These are phyloP conservation scores for Xylariaceae sp. DNA, from an alignment of 2,329 filamentous ascomycete species.

Conservation along the genomic window DNA sequence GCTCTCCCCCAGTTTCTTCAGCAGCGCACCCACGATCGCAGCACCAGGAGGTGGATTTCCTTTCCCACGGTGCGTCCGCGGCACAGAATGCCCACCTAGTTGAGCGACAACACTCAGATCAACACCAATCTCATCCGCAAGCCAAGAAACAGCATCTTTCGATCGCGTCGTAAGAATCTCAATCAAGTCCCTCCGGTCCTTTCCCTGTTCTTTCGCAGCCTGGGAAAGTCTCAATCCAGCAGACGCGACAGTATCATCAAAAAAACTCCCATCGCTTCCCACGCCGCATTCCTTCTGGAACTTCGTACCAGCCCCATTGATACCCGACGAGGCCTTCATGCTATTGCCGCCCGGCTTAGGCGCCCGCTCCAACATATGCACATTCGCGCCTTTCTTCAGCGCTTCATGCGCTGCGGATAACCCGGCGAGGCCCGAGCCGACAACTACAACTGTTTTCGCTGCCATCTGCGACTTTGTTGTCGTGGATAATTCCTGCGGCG, in stretches of 20 bases:
- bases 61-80: conserved; percentile 57
- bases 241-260: conserved; percentile 49
- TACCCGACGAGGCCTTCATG: conserved; percentile 66
- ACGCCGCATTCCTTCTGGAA: conserved; percentile 47
- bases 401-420: conserved; percentile 58
- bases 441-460: conserved; percentile 49
- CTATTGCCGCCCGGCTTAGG: conserved; percentile 62
- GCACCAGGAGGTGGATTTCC: conserved; percentile 57
- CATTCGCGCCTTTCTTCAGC: conserved; percentile 48
- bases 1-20: conserved; percentile 49
- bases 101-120: conserved; percentile 58
- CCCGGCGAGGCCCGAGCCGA: conserved; percentile 65
- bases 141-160: conserved; percentile 52
- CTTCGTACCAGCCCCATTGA: conserved; percentile 59
- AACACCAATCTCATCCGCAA: conserved; percentile 54
- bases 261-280: conserved; percentile 52
- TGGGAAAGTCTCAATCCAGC: conserved; percentile 44
- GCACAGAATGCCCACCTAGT: conserved; percentile 56
- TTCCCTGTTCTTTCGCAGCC: conserved; percentile 21
- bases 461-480: conserved; percentile 4
- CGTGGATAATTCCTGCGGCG: too few species aligned
- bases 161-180: conserved; percentile 47
- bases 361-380: conserved; percentile 58
- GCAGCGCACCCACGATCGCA: conserved; percentile 53
- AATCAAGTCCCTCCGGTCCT: conserved; percentile 45